Percentiles rank a stretch among this genome's conserved stretches.
phyloP scores from a whole-genome alignment of 441 rosid species.

The Monsonia emarginata region DNA sequence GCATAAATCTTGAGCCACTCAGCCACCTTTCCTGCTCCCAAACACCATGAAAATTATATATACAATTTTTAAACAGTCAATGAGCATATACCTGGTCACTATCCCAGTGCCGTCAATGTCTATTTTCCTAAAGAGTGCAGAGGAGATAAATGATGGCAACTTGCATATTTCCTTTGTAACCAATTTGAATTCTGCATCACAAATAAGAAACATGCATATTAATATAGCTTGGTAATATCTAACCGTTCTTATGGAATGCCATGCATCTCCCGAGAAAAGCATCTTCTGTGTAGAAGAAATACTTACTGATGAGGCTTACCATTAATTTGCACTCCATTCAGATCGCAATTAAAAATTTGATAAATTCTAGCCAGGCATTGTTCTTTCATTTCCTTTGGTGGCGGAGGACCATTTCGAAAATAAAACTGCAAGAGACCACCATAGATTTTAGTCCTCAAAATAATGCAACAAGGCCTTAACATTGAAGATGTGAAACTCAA shows the following conservation, averaged over 20 bases:
- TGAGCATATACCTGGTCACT: slow-evolving; percentile 55
- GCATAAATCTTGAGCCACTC: too few relatives aligned
- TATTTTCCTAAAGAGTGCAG: slow-evolving; percentile 63
- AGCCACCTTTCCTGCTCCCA: background rate
- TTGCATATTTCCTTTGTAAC: slow-evolving; percentile 90
- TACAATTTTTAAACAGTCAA: background rate
- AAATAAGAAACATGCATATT: background rate
- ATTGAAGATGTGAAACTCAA: background rate
- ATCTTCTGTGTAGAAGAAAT: slow-evolving; percentile 9
- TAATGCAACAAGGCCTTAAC: slow-evolving; percentile 1
- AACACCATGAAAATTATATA: background rate
- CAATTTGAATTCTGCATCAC: slow-evolving; percentile 57
- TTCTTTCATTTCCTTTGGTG: slow-evolving; percentile 74
- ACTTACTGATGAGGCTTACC: slow-evolving; percentile 32
- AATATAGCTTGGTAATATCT: background rate
- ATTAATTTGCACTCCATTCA: slow-evolving; percentile 64
- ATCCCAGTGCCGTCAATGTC: slow-evolving; percentile 53
- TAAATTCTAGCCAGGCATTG: slow-evolving; percentile 54
- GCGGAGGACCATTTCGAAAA: slow-evolving; percentile 79
- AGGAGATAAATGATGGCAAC: slow-evolving; percentile 86
- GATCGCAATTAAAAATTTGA: slow-evolving; percentile 62
- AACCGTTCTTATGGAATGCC: background rate
- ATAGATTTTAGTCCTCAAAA: slow-evolving; percentile 13
- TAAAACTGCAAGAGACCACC: slow-evolving; percentile 54
- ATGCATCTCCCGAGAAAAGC: slow-evolving; percentile 13